Evolutionary conservation across 2,329 filamentous ascomycete species (phyloP).

Genomic region (Colletotrichum endophyticum): DNA sequence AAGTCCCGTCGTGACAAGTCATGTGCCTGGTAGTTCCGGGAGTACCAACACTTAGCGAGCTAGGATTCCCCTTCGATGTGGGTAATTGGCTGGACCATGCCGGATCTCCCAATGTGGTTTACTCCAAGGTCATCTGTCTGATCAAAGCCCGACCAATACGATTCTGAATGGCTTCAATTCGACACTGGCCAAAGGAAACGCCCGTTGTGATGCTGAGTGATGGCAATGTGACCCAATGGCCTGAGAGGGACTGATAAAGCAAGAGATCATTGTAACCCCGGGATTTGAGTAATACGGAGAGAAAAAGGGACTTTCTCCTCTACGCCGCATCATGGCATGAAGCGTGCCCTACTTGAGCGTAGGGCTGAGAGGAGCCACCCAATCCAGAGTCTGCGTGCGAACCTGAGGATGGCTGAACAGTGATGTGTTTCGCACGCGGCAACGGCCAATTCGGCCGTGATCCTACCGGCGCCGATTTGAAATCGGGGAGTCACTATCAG

Average conservation of each 20-base stretch:
- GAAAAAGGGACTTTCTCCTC: not conserved
- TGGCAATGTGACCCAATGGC: not conserved
- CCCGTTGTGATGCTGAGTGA: not conserved
- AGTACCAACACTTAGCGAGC: not conserved
- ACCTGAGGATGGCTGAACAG: not conserved
- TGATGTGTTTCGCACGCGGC: not conserved
- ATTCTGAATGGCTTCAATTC: slow-evolving; percentile 3
- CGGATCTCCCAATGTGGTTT: not conserved
- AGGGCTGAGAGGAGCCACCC: slow-evolving; percentile 7
- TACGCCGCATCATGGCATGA: not conserved
- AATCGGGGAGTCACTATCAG: not conserved
- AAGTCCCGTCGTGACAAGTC: slow-evolving; percentile 21
- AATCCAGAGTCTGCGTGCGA: not conserved
- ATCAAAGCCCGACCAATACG: not conserved
- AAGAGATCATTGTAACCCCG: not conserved
- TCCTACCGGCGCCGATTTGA: not conserved
- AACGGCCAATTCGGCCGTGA: not conserved
- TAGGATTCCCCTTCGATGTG: not conserved
- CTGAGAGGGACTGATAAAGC: not conserved
- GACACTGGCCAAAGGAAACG: not conserved
- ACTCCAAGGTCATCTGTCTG: not conserved
- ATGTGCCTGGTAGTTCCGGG: slow-evolving; percentile 1
- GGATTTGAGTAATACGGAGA: not conserved
- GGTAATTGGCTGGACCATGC: not conserved
- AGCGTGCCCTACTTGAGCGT: not conserved